Conservation (phyloP, 176 grass and related monocot genomes). For the Alloteropsis semialata region DNA sequence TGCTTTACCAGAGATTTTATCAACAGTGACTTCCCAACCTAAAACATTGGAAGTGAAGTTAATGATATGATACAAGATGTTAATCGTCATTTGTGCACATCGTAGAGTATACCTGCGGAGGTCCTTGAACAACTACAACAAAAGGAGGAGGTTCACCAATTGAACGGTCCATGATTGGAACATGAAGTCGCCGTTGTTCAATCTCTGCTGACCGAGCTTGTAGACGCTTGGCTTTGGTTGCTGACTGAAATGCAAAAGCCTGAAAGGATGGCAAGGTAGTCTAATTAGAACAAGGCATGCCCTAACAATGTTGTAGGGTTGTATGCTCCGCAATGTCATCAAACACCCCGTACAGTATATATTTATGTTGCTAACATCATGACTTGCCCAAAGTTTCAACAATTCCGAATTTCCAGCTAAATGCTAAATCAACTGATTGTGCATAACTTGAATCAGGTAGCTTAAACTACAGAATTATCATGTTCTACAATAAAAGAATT, state of each 20-base stretch:
- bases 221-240: slow-evolving; percentile 75
- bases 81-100: background rate
- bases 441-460: background rate
- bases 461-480: background rate
- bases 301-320: background rate
- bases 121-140: slow-evolving; percentile 96
- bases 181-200: slow-evolving; percentile 82
- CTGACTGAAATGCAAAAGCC: slow-evolving; percentile 95
- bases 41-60: slow-evolving; percentile 18
- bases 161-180: slow-evolving; percentile 75
- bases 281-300: slow-evolving; percentile 15
- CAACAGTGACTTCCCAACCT: slow-evolving; percentile 94
- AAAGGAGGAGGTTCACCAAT: slow-evolving; percentile 85
- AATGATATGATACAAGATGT: slow-evolving; percentile 23
- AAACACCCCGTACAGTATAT: background rate
- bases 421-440: background rate
- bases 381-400: background rate
- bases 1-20: slow-evolving; percentile 95
- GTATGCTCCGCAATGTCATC: background rate
- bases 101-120: slow-evolving; percentile 56
- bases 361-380: background rate
- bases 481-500: background rate
- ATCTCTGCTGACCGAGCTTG: slow-evolving; percentile 77
- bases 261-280: slow-evolving; percentile 26
- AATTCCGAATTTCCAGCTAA: background rate